A percentile compares a stretch with the other conserved stretches of the same genome.
Evolutionary conservation across 73 alveolate genomes (phyloP).

Genomic region (Blepharisma stoltei): DNA sequence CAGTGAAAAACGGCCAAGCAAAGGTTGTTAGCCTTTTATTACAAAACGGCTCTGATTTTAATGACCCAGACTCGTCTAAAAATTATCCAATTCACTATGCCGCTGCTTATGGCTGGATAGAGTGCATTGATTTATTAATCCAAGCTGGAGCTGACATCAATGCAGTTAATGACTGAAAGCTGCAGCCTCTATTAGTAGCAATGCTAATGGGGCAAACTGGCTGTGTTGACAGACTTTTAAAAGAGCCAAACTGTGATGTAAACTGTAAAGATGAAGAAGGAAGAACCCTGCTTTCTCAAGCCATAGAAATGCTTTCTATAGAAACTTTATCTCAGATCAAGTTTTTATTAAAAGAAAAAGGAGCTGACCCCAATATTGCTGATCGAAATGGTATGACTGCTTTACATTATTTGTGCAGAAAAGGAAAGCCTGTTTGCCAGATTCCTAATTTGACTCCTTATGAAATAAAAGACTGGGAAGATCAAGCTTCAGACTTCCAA

Average conservation of each 20-base stretch:
- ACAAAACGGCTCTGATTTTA: constrained; percentile 87
- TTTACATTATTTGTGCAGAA: constrained; percentile 72
- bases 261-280: constrained; percentile 94
- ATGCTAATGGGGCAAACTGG: constrained; percentile 88
- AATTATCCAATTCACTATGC: constrained; percentile 96
- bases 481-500: background rate
- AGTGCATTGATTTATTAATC: constrained; percentile 71
- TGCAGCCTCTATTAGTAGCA: constrained; percentile 89
- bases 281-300: constrained; percentile 79
- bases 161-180: constrained; percentile 89
- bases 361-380: constrained; percentile 87
- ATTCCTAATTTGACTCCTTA: background rate
- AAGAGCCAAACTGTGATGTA: constrained; percentile 75
- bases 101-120: constrained; percentile 91
- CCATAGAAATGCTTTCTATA: constrained; percentile 58
- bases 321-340: constrained; percentile 70
- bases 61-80: constrained; percentile 82
- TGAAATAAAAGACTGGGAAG: background rate
- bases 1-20: constrained; percentile 89
- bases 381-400: constrained; percentile 86
- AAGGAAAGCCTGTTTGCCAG: constrained; percentile 27
- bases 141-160: constrained; percentile 93
- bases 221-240: constrained; percentile 79
- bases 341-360: constrained; percentile 74
- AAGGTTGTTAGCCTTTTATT: constrained; percentile 76